A percentile compares a stretch with the other conserved stretches of the same genome.
phyloP scores from a whole-genome alignment of 2,329 filamentous ascomycete species.

The Didymosphaeria variabile region DNA sequence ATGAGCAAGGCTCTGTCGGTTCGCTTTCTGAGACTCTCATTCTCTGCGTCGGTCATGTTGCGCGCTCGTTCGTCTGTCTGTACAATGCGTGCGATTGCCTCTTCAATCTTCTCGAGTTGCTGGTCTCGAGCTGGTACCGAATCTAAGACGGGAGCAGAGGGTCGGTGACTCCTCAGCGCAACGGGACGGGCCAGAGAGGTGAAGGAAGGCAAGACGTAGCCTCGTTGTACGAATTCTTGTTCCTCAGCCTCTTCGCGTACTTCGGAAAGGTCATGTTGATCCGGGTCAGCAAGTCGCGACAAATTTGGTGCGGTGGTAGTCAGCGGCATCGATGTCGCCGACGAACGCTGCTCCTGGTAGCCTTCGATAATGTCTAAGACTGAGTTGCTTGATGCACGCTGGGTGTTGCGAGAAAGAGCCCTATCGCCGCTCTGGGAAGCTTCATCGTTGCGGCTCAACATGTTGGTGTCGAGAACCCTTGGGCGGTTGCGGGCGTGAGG shows the following conservation, averaged over 20 bases:
- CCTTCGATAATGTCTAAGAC: not conserved
- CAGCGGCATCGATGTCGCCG: not conserved
- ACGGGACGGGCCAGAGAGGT: not conserved
- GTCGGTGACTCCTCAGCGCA: not conserved
- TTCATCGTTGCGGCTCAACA: not conserved
- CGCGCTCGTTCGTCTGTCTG: conserved; percentile 1
- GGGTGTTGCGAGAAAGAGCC: not conserved
- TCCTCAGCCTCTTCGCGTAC: not conserved
- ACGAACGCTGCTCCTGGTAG: not conserved
- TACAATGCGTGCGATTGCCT: conserved; percentile 9
- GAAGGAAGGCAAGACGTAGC: not conserved
- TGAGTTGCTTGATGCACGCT: not conserved
- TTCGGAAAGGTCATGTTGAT: not conserved
- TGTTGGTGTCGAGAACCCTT: not conserved
- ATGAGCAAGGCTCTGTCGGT: not conserved
- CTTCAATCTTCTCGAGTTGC: conserved; percentile 32
- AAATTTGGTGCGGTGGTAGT: conserved; percentile 14
- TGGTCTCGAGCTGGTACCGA: conserved; percentile 19
- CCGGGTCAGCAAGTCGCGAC: conserved; percentile 2
- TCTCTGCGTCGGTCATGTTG: conserved; percentile 17
- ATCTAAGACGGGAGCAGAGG: not conserved
- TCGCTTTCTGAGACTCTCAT: not conserved
- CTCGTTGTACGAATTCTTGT: not conserved
- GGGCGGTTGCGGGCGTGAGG: not conserved
- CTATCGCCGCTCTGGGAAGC: not conserved